phyloP scores from a whole-genome alignment of 768 basidiomycete genomes.

The Mycena capillaripes region DNA sequence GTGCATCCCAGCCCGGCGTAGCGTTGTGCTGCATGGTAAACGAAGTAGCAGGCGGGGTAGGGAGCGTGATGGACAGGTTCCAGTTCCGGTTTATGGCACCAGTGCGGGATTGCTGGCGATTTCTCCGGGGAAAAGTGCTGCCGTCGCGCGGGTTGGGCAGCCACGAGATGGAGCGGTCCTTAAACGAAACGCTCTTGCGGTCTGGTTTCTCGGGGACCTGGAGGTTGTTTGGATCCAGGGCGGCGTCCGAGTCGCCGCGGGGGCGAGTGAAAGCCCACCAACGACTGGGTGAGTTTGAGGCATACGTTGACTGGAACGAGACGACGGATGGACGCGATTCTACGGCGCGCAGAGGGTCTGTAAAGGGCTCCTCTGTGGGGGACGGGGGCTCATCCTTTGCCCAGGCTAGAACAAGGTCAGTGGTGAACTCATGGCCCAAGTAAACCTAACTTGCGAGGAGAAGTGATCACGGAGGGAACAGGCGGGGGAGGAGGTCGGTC shows the following conservation, averaged over 20 bases:
- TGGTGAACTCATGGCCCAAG: not conserved
- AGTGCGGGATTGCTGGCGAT: slow-evolving; percentile 42
- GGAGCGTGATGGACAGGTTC: slow-evolving; percentile 51
- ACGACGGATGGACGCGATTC: slow-evolving; percentile 65
- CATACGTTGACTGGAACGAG: slow-evolving; percentile 66
- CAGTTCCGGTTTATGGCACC: slow-evolving; percentile 40
- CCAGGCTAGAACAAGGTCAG: slow-evolving; percentile 69
- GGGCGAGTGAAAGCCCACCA: slow-evolving; percentile 86
- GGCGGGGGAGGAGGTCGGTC: slow-evolving; percentile 58
- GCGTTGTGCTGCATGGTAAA: slow-evolving; percentile 68
- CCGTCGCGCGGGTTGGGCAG: slow-evolving; percentile 57
- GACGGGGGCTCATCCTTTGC: slow-evolving; percentile 88
- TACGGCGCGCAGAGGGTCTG: slow-evolving; percentile 46
- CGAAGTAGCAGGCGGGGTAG: slow-evolving; percentile 54
- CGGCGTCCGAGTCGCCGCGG: slow-evolving; percentile 48
- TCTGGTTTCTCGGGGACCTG: slow-evolving; percentile 44
- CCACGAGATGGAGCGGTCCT: slow-evolving; percentile 67
- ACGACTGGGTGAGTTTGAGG: slow-evolving; percentile 60
- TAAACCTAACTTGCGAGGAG: slow-evolving; percentile 74
- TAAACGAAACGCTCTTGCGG: slow-evolving; percentile 52
- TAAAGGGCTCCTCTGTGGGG: slow-evolving; percentile 61
- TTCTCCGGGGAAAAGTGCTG: slow-evolving; percentile 45
- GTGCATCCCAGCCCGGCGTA: slow-evolving; percentile 78
- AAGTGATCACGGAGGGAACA: slow-evolving; percentile 70
- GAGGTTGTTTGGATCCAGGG: slow-evolving; percentile 32